Conservation (phyloP, 2,329 filamentous ascomycete species). For the Phoma sp. region DNA sequence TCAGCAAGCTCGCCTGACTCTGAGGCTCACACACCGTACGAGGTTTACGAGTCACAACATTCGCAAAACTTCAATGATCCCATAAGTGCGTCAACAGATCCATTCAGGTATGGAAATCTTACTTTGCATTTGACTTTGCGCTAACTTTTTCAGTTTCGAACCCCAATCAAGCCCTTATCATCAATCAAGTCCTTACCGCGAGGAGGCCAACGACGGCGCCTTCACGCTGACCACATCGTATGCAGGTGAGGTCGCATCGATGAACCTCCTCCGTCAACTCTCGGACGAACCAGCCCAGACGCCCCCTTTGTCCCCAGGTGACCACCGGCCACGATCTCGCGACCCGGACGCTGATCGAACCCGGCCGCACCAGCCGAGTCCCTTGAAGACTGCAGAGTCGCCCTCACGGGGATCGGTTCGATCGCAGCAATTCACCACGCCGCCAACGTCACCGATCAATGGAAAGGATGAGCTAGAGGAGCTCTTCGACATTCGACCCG, state of each 20-base stretch:
- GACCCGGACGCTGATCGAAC: conserved; percentile 30
- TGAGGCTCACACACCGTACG: conserved; percentile 35
- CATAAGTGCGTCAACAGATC: conserved; percentile 37
- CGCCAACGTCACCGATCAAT: conserved; percentile 45
- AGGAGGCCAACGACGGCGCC: conserved; percentile 26
- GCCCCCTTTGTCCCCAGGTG: conserved; percentile 46
- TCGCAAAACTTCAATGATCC: conserved; percentile 37
- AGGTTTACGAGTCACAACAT: conserved; percentile 34
- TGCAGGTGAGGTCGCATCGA: conserved; percentile 36
- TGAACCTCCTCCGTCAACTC: conserved; percentile 46
- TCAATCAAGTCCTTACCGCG: conserved; percentile 37
- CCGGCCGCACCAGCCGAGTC: conserved; percentile 28
- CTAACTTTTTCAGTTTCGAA: conserved; percentile 41
- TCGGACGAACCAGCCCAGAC: conserved; percentile 42
- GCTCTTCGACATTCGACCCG: conserved; percentile 40
- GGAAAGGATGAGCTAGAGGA: conserved; percentile 44
- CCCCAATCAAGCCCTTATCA: conserved; percentile 37
- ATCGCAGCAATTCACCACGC: conserved; percentile 47
- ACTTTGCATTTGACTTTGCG: not conserved
- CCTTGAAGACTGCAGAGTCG: conserved; percentile 37
- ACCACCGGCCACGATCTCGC: conserved; percentile 35
- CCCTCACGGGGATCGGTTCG: conserved; percentile 44
- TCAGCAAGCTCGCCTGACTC: conserved; percentile 44
- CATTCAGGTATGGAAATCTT: conserved; percentile 38
- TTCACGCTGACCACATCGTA: conserved; percentile 39